These are phyloP conservation scores for Blepharisma stoltei DNA, from an alignment of 73 alveolate species.

Conservation along the genomic window DNA sequence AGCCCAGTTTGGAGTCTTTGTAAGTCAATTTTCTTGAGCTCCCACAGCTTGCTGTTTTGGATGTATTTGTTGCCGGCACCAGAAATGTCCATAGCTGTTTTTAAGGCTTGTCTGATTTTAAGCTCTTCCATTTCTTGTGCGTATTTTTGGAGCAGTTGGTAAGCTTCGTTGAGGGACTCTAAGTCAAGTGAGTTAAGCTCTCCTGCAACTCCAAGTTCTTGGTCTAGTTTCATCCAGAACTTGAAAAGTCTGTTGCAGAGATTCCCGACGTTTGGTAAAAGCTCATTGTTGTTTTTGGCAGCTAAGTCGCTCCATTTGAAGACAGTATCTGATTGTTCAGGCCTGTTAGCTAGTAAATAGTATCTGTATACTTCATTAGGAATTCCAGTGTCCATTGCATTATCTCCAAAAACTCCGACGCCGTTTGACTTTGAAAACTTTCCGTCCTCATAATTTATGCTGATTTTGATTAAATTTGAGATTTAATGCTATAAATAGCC, in stretches of 20 bases:
- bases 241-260: slow-evolving; percentile 82
- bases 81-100: slow-evolving; percentile 84
- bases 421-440: slow-evolving; percentile 93
- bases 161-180: slow-evolving; percentile 31
- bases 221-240: slow-evolving; percentile 49
- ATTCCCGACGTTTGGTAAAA: slow-evolving; percentile 93
- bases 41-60: slow-evolving; percentile 87
- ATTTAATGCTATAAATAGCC: too few species aligned
- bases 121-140: slow-evolving; percentile 75
- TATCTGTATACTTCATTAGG: slow-evolving; percentile 97
- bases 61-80: slow-evolving; percentile 81
- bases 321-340: slow-evolving; percentile 92
- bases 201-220: slow-evolving; percentile 34
- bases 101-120: slow-evolving; percentile 82
- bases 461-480: too few species aligned
- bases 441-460: slow-evolving; percentile 90
- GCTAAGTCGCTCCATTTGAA: slow-evolving; percentile 95
- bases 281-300: slow-evolving; percentile 95
- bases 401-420: slow-evolving; percentile 97
- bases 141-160: slow-evolving; percentile 63
- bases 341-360: slow-evolving; percentile 88
- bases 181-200: slow-evolving; percentile 66
- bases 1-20: slow-evolving; percentile 74
- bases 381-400: slow-evolving; percentile 86
- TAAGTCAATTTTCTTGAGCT: slow-evolving; percentile 63